Percentiles rank a stretch among this genome's conserved stretches.
phyloP scores from a whole-genome alignment of 2,329 filamentous ascomycete genomes.

The Elsinoe batatas region DNA sequence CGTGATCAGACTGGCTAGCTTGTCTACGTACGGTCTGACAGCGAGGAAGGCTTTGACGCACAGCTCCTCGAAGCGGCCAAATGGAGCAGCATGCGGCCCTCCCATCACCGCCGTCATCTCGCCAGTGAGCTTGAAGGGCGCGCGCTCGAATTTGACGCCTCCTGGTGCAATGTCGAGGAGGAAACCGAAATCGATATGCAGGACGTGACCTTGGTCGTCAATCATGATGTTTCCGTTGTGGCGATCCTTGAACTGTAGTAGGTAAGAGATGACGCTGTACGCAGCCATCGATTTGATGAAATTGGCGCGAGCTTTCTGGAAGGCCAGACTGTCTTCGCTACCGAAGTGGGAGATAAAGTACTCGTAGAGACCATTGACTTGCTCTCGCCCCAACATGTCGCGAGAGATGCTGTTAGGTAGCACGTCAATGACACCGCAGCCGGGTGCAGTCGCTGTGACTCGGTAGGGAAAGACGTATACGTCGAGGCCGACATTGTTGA shows the following conservation, averaged over 20 bases:
- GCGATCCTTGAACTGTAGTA: conserved; percentile 96
- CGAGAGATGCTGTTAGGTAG: conserved; percentile 95
- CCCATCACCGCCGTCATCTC: conserved; percentile 99
- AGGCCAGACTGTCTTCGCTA: conserved; percentile 86
- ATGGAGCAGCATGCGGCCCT: conserved; percentile 75
- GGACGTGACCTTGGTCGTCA: conserved; percentile 89
- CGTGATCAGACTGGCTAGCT: conserved; percentile 78
- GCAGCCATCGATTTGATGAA: conserved; percentile 99
- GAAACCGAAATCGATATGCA: conserved; percentile 99
- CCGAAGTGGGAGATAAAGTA: conserved; percentile 98
- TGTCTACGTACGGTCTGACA: conserved; percentile 73
- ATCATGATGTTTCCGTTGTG: conserved; percentile 99
- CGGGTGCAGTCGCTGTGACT: conserved; percentile 92
- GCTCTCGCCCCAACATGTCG: conserved; percentile 96
- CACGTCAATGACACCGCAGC: conserved; percentile 96
- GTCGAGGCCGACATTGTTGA: conserved; percentile 86
- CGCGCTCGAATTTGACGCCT: conserved; percentile 93
- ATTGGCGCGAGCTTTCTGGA: conserved; percentile 90
- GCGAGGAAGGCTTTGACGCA: conserved; percentile 93
- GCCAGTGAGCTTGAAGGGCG: conserved; percentile 92
- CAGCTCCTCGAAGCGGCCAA: conserved; percentile 92
- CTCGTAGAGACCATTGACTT: conserved; percentile 95
- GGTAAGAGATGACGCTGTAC: conserved; percentile 92
- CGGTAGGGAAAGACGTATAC: conserved; percentile 96
- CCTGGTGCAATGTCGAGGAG: conserved; percentile 98